These are phyloP conservation scores for Aspergillus biplanus DNA, from an alignment of 495 filamentous ascomycete genomes.

Conservation along the genomic window DNA sequence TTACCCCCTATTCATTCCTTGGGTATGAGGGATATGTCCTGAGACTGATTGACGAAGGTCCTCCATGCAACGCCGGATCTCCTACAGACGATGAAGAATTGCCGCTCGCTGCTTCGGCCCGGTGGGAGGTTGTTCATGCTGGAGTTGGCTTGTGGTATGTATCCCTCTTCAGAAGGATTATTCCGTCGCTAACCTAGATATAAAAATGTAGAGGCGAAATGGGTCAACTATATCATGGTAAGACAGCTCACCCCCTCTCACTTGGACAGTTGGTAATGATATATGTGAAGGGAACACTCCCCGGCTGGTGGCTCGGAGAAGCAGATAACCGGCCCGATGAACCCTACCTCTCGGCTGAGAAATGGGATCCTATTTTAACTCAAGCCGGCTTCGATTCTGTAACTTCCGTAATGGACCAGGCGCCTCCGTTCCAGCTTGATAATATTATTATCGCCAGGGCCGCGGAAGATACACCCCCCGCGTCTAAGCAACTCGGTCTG, in stretches of 20 bases:
- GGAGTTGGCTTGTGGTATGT: slow-evolving; percentile 4
- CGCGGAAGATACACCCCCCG: not conserved
- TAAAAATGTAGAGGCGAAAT: slow-evolving; percentile 1
- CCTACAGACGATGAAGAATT: slow-evolving; percentile 7
- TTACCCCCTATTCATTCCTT: not conserved
- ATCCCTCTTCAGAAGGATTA: not conserved
- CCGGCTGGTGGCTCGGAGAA: slow-evolving; percentile 46
- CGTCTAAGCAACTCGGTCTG: not conserved
- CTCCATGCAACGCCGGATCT: slow-evolving; percentile 11
- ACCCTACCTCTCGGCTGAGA: slow-evolving; percentile 33
- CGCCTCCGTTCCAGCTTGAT: not conserved
- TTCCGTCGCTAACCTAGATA: not conserved
- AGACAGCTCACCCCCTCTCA: no score
- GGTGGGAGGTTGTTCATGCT: slow-evolving; percentile 12
- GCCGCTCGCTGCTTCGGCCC: slow-evolving; percentile 6
- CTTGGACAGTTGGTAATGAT: no score
- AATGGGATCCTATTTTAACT: slow-evolving; percentile 29
- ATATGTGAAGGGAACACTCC: slow-evolving; percentile 23
- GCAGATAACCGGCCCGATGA: slow-evolving; percentile 28
- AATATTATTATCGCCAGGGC: not conserved
- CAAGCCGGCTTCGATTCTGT: not conserved
- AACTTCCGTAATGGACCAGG: not conserved
- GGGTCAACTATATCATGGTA: slow-evolving; percentile 19
- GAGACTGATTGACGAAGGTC: not conserved
- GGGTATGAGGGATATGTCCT: not conserved